These are phyloP conservation scores for Neonectria punicea DNA, from an alignment of 2,329 filamentous ascomycete species.

Conservation along the genomic window DNA sequence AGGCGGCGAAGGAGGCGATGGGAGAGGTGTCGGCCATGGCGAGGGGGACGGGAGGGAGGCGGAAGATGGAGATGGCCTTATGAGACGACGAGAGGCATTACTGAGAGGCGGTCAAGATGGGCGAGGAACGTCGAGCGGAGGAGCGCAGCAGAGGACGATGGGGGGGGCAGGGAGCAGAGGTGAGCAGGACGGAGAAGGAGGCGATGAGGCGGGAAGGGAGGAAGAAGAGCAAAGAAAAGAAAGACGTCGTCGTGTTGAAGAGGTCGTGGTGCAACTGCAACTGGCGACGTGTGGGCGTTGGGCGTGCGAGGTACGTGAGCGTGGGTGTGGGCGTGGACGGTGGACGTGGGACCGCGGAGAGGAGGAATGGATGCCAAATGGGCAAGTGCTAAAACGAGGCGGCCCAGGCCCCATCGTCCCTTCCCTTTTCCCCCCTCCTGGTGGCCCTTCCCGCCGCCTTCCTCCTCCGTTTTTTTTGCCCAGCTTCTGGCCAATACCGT, in stretches of 20 bases:
- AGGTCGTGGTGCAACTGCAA: conserved; percentile 32
- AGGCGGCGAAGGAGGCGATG: conserved; percentile 34
- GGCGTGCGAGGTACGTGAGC: conserved; percentile 28
- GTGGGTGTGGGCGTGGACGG: conserved; percentile 31
- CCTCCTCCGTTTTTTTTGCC: conserved; percentile 41
- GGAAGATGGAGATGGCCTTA: conserved; percentile 40
- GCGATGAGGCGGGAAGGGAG: conserved; percentile 17
- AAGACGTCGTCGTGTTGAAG: conserved; percentile 30
- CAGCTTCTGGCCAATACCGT: conserved; percentile 45
- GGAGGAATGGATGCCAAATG: conserved; percentile 42
- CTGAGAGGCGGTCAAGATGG: conserved; percentile 35
- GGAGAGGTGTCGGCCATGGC: conserved; percentile 42
- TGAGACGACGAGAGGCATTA: conserved; percentile 42
- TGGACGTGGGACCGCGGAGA: conserved; percentile 33
- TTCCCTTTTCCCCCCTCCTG: conserved; percentile 31
- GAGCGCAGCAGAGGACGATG: neutral
- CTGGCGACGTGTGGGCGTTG: conserved; percentile 35
- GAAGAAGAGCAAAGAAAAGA: conserved; percentile 27
- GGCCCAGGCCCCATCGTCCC: conserved; percentile 39
- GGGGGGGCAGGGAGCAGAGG: neutral
- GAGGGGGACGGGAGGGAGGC: conserved; percentile 33
- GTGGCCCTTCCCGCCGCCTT: conserved; percentile 33
- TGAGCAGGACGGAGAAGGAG: conserved; percentile 11
- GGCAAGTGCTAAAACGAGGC: conserved; percentile 43
- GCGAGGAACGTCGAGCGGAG: conserved; percentile 17